phyloP scores from a whole-genome alignment of 2,329 filamentous ascomycete species.

The Pseudogymnoascus sp. region DNA sequence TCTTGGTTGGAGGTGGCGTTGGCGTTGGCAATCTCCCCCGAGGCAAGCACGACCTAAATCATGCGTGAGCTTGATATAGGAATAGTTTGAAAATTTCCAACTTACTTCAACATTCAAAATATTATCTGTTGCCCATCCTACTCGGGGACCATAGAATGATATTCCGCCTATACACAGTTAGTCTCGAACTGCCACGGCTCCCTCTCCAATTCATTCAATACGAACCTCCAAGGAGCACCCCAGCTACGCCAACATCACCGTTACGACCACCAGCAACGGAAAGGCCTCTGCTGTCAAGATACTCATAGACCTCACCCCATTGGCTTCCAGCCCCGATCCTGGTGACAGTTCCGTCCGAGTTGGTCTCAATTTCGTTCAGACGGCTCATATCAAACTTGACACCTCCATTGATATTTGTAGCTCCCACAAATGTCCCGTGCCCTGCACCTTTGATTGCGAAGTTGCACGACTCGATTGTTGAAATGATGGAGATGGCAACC shows the following conservation, averaged over 20 bases:
- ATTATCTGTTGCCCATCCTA: slow-evolving; percentile 10
- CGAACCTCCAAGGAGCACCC: slow-evolving; percentile 13
- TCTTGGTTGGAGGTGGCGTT: slow-evolving; percentile 36
- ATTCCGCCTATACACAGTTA: slow-evolving; percentile 6
- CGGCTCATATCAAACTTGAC: slow-evolving; percentile 14
- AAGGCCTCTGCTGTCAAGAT: slow-evolving; percentile 7
- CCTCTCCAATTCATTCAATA: neutral
- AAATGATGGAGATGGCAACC: slow-evolving; percentile 17
- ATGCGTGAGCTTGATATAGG: neutral
- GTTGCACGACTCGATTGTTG: slow-evolving; percentile 20
- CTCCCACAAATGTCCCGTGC: slow-evolving; percentile 8
- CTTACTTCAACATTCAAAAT: slow-evolving; percentile 10
- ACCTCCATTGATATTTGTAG: slow-evolving; percentile 11
- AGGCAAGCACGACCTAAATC: slow-evolving; percentile 39
- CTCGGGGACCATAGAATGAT: slow-evolving; percentile 2
- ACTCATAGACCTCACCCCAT: slow-evolving; percentile 12
- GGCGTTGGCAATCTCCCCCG: slow-evolving; percentile 40
- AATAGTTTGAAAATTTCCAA: neutral
- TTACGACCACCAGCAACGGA: slow-evolving; percentile 12
- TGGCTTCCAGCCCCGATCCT: neutral
- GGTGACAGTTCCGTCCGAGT: neutral
- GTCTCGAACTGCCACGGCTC: neutral
- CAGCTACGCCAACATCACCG: slow-evolving; percentile 12
- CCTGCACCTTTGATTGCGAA: slow-evolving; percentile 11
- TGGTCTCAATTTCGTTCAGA: slow-evolving; percentile 2